Conservation (phyloP, 176 grass and related monocot genomes). For the Dactylis glomerata region DNA sequence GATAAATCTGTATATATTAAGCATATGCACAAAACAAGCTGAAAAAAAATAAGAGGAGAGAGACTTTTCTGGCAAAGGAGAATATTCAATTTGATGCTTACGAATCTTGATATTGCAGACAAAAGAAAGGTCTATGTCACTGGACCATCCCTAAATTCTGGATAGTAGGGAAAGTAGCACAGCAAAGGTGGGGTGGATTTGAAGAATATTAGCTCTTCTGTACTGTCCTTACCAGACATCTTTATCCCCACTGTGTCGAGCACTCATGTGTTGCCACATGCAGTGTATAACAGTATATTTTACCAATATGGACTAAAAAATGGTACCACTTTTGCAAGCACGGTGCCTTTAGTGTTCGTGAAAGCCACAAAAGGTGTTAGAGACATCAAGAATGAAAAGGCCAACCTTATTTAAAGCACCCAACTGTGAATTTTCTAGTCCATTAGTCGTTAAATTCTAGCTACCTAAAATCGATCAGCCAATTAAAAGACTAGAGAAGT, state of each 20-base stretch:
- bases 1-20: not conserved
- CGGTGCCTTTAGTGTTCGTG: not conserved
- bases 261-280: constrained; percentile 14
- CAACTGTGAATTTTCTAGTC: not conserved
- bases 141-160: constrained; percentile 40
- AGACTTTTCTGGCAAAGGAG: not conserved
- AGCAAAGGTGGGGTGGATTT: constrained; percentile 24
- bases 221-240: constrained; percentile 26
- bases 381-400: not conserved
- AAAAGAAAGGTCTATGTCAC: constrained; percentile 41
- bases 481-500: not conserved
- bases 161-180: constrained; percentile 39
- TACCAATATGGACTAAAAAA: constrained; percentile 4
- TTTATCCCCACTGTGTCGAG: not conserved
- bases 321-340: not conserved
- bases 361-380: constrained; percentile 19
- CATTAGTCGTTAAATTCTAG: not conserved
- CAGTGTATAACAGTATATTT: constrained; percentile 3
- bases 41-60: not conserved
- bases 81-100: constrained; percentile 44
- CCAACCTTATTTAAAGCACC: not conserved
- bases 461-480: not conserved
- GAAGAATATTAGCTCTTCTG: constrained; percentile 53
- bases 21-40: not conserved
- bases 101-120: constrained; percentile 26